phyloP scores from a whole-genome alignment of 768 basidiomycete genomes.

The Mycena capillaripes region DNA sequence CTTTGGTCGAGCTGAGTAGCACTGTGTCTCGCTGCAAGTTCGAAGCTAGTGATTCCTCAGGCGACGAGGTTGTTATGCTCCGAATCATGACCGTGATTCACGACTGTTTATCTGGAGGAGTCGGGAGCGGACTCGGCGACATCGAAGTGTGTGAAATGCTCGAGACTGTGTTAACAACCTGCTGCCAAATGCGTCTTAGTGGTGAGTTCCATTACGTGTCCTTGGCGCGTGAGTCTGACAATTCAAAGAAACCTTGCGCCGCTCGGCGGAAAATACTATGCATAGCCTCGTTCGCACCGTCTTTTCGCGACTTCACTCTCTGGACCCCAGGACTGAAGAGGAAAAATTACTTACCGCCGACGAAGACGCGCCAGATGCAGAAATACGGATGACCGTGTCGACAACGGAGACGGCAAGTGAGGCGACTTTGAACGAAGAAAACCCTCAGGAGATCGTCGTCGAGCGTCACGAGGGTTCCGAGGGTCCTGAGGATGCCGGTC shows the following conservation, averaged over 20 bases:
- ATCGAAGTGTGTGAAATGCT: slow-evolving; percentile 98
- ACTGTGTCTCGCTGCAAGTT: slow-evolving; percentile 98
- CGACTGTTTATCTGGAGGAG: slow-evolving; percentile 79
- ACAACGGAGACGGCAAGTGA: slow-evolving; percentile 53
- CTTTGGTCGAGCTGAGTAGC: slow-evolving; percentile 87
- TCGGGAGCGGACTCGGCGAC: slow-evolving; percentile 85
- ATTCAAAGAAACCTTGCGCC: slow-evolving; percentile 81
- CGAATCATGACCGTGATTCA: slow-evolving; percentile 93
- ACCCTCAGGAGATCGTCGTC: slow-evolving; percentile 38
- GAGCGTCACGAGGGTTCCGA: slow-evolving; percentile 29
- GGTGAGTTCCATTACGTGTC: slow-evolving; percentile 68
- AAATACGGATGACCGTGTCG: slow-evolving; percentile 72
- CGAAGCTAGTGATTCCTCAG: slow-evolving; percentile 96
- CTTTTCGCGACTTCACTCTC: slow-evolving; percentile 77
- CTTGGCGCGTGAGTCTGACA: neutral
- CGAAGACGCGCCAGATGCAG: slow-evolving; percentile 66
- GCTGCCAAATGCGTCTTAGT: slow-evolving; percentile 96
- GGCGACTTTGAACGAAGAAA: slow-evolving; percentile 39
- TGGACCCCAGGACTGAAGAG: slow-evolving; percentile 80
- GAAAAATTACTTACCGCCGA: slow-evolving; percentile 66
- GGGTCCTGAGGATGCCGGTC: slow-evolving; percentile 33
- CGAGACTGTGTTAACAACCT: slow-evolving; percentile 96
- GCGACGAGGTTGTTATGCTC: slow-evolving; percentile 95
- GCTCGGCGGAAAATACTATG: slow-evolving; percentile 92
- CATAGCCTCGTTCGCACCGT: slow-evolving; percentile 87